Conservation (phyloP, 257 asterid species). For the Thymus quinquecostatus region DNA sequence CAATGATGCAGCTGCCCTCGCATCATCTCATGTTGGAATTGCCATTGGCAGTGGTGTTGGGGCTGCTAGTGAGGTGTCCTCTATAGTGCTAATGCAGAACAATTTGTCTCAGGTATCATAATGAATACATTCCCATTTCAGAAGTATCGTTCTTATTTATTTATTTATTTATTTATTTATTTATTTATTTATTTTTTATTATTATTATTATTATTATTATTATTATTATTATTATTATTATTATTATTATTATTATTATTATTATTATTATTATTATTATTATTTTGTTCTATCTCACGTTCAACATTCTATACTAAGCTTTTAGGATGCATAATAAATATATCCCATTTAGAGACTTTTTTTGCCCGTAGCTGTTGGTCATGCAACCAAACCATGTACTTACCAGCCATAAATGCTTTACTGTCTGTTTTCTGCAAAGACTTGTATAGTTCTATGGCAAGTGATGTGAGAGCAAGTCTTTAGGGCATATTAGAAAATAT, state of each 20-base stretch:
- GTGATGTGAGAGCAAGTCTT: neutral
- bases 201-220: too few species aligned
- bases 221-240: too few species aligned
- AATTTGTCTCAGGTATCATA: slow-evolving; percentile 81
- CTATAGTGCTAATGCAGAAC: slow-evolving; percentile 93
- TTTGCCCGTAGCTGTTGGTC: slow-evolving; percentile 10
- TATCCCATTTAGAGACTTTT: neutral
- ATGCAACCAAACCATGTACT: neutral
- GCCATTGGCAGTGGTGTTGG: slow-evolving; percentile 97
- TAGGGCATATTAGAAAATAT: neutral
- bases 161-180: neutral
- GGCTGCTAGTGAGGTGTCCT: slow-evolving; percentile 98
- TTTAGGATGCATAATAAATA: neutral
- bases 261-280: too few species aligned
- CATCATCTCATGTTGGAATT: slow-evolving; percentile 91
- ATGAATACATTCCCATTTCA: slow-evolving; percentile 13
- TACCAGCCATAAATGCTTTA: neutral
- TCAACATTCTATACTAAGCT: slow-evolving; percentile 5
- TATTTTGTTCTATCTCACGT: neutral
- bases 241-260: too few species aligned
- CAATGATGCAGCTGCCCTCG: slow-evolving; percentile 98
- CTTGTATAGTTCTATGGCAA: neutral
- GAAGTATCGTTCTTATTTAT: slow-evolving; percentile 14
- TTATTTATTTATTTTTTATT: too few species aligned
- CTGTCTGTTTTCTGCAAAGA: neutral